Evolutionary conservation across 306 rosid genomes (phyloP).

Genomic region (Castanea crenata): DNA sequence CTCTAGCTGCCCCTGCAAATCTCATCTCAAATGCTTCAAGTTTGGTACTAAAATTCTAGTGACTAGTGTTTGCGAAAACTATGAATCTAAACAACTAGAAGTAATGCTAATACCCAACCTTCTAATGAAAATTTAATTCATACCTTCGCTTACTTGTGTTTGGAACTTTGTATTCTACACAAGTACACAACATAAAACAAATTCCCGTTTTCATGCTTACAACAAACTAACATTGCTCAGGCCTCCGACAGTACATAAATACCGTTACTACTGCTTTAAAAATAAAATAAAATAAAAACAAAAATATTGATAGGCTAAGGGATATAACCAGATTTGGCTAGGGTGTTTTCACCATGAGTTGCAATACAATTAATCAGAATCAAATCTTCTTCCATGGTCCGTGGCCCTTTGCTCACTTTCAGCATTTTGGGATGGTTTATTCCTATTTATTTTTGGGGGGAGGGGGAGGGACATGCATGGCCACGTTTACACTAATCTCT

Average conservation of each 20-base stretch:
- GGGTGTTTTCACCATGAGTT: conserved; percentile 91
- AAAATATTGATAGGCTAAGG: neutral
- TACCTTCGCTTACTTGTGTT: too few species aligned
- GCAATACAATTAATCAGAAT: conserved; percentile 88
- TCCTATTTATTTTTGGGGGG: conserved; percentile 44
- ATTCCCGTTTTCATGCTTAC: too few species aligned
- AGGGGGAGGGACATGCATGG: conserved; percentile 1
- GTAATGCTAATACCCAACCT: too few species aligned
- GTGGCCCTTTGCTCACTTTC: conserved; percentile 94
- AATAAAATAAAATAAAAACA: neutral
- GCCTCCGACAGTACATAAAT: too few species aligned
- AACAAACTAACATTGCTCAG: too few species aligned
- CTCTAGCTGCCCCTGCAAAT: conserved; percentile 41
- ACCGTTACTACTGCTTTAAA: conserved; percentile 3
- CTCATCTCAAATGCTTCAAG: neutral
- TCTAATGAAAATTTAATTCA: too few species aligned
- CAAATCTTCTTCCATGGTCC: conserved; percentile 96
- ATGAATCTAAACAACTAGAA: too few species aligned
- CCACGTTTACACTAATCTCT: too few species aligned
- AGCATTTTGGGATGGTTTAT: conserved; percentile 58
- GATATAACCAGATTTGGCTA: conserved; percentile 86
- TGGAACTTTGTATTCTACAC: too few species aligned
- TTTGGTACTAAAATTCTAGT: too few species aligned
- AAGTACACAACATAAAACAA: too few species aligned
- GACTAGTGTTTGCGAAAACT: too few species aligned